These are phyloP conservation scores for Aspergillus sergii DNA, from an alignment of 2,329 filamentous ascomycete genomes.

Conservation along the genomic window DNA sequence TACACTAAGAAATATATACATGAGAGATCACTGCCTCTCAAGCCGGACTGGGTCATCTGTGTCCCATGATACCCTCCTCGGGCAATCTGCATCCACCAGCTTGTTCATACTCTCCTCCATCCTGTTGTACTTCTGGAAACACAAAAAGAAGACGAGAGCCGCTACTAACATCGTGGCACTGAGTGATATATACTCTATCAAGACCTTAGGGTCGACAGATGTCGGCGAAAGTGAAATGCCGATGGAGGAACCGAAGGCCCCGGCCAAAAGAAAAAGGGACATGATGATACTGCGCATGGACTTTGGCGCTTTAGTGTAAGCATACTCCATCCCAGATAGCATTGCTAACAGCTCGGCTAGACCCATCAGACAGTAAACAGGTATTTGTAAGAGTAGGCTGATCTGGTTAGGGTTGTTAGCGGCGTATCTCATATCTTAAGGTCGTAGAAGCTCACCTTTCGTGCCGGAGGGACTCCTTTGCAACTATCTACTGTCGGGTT, in stretches of 20 bases:
- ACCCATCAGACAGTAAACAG: constrained; percentile 1
- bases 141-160: constrained; percentile 10
- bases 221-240: constrained; percentile 14
- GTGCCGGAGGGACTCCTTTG: background rate
- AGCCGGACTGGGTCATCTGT: background rate
- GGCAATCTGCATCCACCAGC: background rate
- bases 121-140: constrained; percentile 18
- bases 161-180: constrained; percentile 11
- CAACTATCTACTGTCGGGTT: background rate
- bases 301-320: constrained; percentile 12
- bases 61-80: background rate
- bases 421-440: too few species aligned
- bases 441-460: background rate
- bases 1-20: background rate
- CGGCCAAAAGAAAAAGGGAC: constrained; percentile 21
- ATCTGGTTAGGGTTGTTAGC: background rate
- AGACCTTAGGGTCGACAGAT: background rate
- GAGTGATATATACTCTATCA: background rate
- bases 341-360: constrained; percentile 2
- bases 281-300: constrained; percentile 25
- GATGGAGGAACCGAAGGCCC: constrained; percentile 12
- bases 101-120: constrained; percentile 20
- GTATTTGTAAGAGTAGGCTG: background rate
- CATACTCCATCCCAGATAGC: constrained; percentile 10
- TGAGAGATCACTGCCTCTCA: background rate